Percentiles rank a stretch among this genome's conserved stretches.
Conservation (phyloP, 371 early-diverging fungal genomes). For the Dinochytrium kinnereticum region DNA sequence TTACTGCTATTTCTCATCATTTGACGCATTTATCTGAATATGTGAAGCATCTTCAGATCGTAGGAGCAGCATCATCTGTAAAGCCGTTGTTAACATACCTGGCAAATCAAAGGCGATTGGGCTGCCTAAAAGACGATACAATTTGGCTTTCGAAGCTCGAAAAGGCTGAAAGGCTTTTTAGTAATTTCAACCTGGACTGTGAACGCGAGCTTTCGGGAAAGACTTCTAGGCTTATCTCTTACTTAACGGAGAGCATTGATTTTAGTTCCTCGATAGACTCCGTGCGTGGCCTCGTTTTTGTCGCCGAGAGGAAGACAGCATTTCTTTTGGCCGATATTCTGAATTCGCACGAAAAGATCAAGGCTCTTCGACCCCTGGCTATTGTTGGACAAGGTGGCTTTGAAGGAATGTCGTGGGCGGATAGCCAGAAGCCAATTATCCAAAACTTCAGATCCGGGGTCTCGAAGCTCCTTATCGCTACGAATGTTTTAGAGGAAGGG, state of each 20-base stretch:
- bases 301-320: not conserved
- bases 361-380: not conserved
- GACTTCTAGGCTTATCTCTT: too few species aligned
- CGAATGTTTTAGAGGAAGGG: not conserved
- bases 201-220: too few species aligned
- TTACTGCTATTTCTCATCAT: too few species aligned
- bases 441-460: not conserved
- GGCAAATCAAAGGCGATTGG: too few species aligned
- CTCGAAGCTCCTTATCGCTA: not conserved
- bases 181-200: too few species aligned
- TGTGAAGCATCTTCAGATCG: too few species aligned
- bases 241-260: not conserved
- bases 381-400: not conserved
- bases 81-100: too few species aligned
- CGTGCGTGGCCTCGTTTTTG: not conserved
- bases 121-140: too few species aligned
- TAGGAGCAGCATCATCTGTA: too few species aligned
- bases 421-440: not conserved
- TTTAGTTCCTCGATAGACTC: not conserved
- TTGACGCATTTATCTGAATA: too few species aligned
- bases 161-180: too few species aligned
- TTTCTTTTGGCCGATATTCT: not conserved
- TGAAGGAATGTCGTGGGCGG: not conserved
- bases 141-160: too few species aligned
- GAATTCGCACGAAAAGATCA: not conserved